Base-by-base conservation (phyloP, 139 green algal species). In the Chlorella sp. region DNA sequence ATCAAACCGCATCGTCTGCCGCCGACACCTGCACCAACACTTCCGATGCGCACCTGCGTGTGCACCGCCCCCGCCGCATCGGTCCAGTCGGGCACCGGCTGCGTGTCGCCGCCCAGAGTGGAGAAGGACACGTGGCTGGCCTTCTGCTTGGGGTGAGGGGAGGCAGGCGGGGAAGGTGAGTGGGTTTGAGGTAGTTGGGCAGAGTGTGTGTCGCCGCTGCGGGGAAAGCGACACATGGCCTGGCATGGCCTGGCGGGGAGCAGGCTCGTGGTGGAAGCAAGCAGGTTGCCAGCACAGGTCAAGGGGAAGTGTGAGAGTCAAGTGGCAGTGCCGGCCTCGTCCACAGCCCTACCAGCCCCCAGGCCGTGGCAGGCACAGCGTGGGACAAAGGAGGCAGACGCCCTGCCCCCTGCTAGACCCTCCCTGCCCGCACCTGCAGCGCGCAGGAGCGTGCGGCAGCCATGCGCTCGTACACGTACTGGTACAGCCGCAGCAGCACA, bases 401-500 rank as follows among this genome's bases (percentile, higher is more conserved):
- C n/a, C 38, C 41, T 25, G 70, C 70, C 11, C 70, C 4, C 20
- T 4, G 15, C 70, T 7, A 0, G 11, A 15, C 34, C 38, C 69
- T 47, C 18, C 69, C 69, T 28, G 30, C 36, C n/a, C 73, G 47
- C 76, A 82, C 76, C 76, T 82, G 76, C 57, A 74, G 65, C 56
- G 82, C 80, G 71, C 88, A 91, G 63, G 83, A 63, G 38, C 85
- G 75, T 18, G 89, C 87, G 30, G 74, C 44, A 6, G 55, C 39
- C 57, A 98, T 87, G 26, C 93, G 93, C 64, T 99, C 95, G 80
- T 97, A 99, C 44, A 99, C 91, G 81, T 94, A 91, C 32, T 94
- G 88, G 74, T 96, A 91, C n/a, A 95, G 86, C 16, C 96, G 91
- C 82, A 98, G 94, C 80, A 99, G 95, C 30, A 98, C 83, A 89